Conservation (phyloP, 2,329 filamentous ascomycete genomes). For the Clarireedia hainanense region DNA sequence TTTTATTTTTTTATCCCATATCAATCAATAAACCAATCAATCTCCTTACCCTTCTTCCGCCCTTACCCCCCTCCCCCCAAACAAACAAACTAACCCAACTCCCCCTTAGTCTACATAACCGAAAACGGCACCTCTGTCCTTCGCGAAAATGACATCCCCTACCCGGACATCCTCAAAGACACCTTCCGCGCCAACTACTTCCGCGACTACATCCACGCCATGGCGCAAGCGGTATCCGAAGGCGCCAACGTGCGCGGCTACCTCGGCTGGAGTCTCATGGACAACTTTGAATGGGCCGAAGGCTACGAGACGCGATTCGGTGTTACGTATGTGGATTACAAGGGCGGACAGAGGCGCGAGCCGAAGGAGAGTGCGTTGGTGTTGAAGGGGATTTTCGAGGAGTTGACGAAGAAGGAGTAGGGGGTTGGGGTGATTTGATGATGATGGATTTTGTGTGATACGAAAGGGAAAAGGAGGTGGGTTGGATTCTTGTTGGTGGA, state of each 20-base stretch:
- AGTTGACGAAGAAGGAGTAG: constrained; percentile 55
- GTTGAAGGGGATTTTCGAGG: constrained; percentile 63
- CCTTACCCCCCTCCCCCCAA: too few species aligned
- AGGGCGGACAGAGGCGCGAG: constrained; percentile 67
- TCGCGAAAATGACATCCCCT: constrained; percentile 68
- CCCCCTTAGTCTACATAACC: constrained; percentile 53
- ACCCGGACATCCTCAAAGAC: constrained; percentile 67
- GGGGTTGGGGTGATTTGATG: not conserved
- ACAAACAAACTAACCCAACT: not conserved
- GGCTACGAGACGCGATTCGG: constrained; percentile 83
- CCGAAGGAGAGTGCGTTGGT: constrained; percentile 78
- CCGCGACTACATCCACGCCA: constrained; percentile 64
- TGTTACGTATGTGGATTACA: constrained; percentile 76
- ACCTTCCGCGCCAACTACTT: constrained; percentile 79
- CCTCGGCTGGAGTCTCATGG: constrained; percentile 82
- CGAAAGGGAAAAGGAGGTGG: not conserved
- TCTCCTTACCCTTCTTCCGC: too few species aligned
- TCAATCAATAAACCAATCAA: too few species aligned
- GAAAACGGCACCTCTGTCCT: constrained; percentile 84
- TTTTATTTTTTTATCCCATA: too few species aligned
- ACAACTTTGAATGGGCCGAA: constrained; percentile 55
- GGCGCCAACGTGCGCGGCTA: constrained; percentile 75
- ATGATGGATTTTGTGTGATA: not conserved
- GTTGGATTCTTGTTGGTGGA: not conserved
- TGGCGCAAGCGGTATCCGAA: constrained; percentile 67